phyloP scores from a whole-genome alignment of 2,329 filamentous ascomycete genomes.

The Calonectria honghensis region DNA sequence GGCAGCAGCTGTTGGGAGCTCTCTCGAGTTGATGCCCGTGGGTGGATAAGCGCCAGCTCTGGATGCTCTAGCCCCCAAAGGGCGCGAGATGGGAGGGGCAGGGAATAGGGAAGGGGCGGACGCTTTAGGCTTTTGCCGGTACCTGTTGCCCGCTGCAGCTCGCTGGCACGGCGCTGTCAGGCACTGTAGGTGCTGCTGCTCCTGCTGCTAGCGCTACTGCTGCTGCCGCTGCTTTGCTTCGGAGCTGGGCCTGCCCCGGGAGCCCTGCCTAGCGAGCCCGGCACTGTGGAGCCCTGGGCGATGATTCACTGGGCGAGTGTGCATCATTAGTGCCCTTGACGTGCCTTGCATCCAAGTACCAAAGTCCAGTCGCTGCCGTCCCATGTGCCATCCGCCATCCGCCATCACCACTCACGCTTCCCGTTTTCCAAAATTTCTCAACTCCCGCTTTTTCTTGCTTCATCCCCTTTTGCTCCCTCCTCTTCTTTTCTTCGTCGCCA shows the following conservation, averaged over 20 bases:
- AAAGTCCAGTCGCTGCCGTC: constrained; percentile 20
- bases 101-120: neutral
- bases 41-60: neutral
- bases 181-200: constrained; percentile 10
- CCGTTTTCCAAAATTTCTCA: constrained; percentile 7
- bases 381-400: constrained; percentile 1
- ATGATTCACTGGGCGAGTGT: constrained; percentile 29
- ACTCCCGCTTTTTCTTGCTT: constrained; percentile 6
- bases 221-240: neutral
- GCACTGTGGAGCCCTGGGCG: constrained; percentile 28
- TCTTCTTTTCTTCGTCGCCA: neutral
- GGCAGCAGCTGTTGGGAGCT: constrained; percentile 23
- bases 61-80: neutral
- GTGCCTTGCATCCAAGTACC: constrained; percentile 34
- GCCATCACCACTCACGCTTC: constrained; percentile 29
- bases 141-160: constrained; percentile 27
- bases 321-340: constrained; percentile 31
- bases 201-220: neutral
- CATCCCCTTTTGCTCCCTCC: constrained; percentile 5
- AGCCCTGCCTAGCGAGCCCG: neutral
- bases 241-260: constrained; percentile 16
- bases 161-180: constrained; percentile 26
- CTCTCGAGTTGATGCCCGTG: neutral
- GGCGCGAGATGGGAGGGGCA: neutral
- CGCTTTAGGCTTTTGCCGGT: constrained; percentile 22